Evolutionary conservation across 306 rosid species (phyloP), one percentile per base, ranked within the genome.

Genomic region (Prunus salicina): DNA sequence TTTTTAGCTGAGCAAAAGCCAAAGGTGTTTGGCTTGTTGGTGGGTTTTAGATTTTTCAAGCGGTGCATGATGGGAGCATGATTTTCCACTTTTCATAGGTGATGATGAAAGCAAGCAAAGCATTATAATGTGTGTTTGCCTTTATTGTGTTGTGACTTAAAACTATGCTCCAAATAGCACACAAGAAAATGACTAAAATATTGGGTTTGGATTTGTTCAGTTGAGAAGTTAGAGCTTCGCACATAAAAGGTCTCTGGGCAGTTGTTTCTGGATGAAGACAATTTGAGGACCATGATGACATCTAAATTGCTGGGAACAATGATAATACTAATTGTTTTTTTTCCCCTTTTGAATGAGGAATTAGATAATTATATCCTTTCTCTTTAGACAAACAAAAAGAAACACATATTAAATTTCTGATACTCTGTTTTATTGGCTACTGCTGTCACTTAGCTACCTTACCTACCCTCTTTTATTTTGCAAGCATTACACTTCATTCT

Each of bases 41-140:
- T 52, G 58, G 58, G 58, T 15, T 52, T 52, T 52, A 18, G 58
- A 18, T 15, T 52, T 52, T 18, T 52, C 8, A 18, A 5, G 9
- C 6, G 58, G 24, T 15, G 58, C 2, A 18, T 52, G 58, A 69
- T 80, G 51, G 67, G 25, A 62, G 72, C 75, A 66, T 30, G 53
- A 46, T 79, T n/a, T 45, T 71, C 74, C 12, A 8, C 57, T 55
- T 46, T 58, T 46, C 3, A 19, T 0, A 53, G 3, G 46, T 20
- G n/a, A 60, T 62, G 47, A 64, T 64, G 25, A 32, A 32, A 34
- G 12, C 28, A 56, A 52, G 15, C 57, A 52, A 18, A 52, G 58
- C 58, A 27, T 27, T 20, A 49, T 49, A 3, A 25, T 49, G 73
- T 49, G 61, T 46, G 13, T 20, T n/a, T 20, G 66, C 20, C 65